Percentiles rank a stretch among this genome's conserved stretches.
These are phyloP conservation scores for Taphrina betulina DNA, from an alignment of 1,139 yeast species.

Conservation along the genomic window DNA sequence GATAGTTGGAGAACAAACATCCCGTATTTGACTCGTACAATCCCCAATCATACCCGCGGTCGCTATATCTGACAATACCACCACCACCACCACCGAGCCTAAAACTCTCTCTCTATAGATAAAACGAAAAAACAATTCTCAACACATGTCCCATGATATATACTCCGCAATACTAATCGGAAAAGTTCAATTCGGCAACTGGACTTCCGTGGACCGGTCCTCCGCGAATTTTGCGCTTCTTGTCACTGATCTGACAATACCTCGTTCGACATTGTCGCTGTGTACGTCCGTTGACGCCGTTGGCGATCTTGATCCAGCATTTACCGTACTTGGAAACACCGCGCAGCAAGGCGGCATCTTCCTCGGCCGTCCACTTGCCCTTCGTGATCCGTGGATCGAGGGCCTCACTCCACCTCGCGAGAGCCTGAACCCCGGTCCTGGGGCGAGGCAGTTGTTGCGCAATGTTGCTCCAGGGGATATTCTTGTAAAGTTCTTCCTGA, in stretches of 20 bases:
- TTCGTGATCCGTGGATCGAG: constrained; percentile 78
- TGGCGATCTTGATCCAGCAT: constrained; percentile 57
- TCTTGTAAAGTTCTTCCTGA: constrained; percentile 23
- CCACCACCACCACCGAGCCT: too few species aligned
- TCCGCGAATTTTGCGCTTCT: constrained; percentile 23
- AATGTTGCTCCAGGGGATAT: constrained; percentile 30
- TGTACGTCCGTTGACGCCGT: constrained; percentile 27
- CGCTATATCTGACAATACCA: too few species aligned
- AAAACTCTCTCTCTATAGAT: too few species aligned
- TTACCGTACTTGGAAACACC: constrained; percentile 77
- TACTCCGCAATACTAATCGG: too few species aligned
- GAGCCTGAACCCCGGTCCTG: constrained; percentile 92
- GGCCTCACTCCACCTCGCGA: constrained; percentile 85
- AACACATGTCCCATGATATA: too few species aligned
- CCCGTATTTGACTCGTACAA: too few species aligned
- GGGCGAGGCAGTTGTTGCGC: constrained; percentile 28
- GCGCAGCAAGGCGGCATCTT: constrained; percentile 65
- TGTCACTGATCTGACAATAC: constrained; percentile 28
- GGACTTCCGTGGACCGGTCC: too few species aligned
- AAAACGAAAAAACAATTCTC: too few species aligned
- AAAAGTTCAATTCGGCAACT: too few species aligned
- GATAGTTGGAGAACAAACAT: too few species aligned
- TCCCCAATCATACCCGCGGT: too few species aligned
- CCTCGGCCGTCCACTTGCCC: constrained; percentile 77
- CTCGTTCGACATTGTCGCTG: constrained; percentile 33